Evolutionary conservation across 2,329 filamentous ascomycete genomes (phyloP), one percentile per base, ranked within the genome.

Genomic region (Fonsecaea erecta): DNA sequence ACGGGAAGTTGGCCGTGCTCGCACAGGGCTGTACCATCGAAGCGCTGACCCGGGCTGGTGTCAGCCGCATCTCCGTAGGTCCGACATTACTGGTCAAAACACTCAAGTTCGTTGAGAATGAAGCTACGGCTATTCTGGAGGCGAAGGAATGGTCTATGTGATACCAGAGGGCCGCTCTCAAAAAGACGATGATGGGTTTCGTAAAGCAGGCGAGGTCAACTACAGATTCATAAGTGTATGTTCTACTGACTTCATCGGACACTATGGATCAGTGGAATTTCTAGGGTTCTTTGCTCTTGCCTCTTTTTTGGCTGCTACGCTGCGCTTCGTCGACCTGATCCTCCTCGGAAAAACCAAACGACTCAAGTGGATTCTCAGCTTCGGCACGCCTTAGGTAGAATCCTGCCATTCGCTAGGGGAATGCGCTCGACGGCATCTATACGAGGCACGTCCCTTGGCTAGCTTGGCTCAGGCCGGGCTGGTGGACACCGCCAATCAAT

Each of bases 11-110:
- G 67, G 80, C 79, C 5, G 78, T 81, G 1, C 43, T 48, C 26
- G 43, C 43, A 5, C 43, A 48, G 21, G 43, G 43, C 43, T 48
- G 43, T 48, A 48, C 43, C 3, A 26, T 48, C 18, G 72, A 73
- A 43, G 79, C 83, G 62, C 68, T 86, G 68, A 77, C 73, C 3
- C 71, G 78, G 43, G 75, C 86, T 58, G 85, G 84, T 0, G 83
- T 86, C 40, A 82, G 83, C 7, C 81, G 84, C 67, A 80, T 87
- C 66, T 86, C 83, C 71, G 74, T 86, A 64, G 85, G 85, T 0
- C 83, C 84, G 0, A 77, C 76, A 18, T 55, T 60, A 51, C 32
- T 56, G 46, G 43, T 57, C 24, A 58, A 56, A 34, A 11, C 37
- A 26, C 28, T 37, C 37, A 24, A 66, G 35, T 52, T 37, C 14